phyloP scores from a whole-genome alignment of 305 asterid species.

The Fraxinus greggii region DNA sequence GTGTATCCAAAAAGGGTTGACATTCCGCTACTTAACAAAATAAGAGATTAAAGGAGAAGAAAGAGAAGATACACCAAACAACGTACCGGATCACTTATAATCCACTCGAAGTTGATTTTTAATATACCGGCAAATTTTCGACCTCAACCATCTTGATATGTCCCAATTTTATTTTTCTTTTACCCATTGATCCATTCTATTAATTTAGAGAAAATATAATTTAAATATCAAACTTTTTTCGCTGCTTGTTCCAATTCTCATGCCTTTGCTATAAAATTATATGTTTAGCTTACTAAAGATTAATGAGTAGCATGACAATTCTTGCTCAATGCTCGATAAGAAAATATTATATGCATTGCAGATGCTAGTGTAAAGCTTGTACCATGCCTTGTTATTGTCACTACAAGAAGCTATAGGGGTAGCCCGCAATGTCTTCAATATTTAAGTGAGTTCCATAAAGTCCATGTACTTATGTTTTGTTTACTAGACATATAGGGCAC shows the following conservation, averaged over 20 bases:
- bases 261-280: background rate
- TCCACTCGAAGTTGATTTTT: background rate
- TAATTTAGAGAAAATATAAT: background rate
- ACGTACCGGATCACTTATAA: background rate
- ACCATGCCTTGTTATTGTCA: background rate
- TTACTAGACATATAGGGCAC: conserved; percentile 1
- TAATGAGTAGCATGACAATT: background rate
- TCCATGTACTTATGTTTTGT: background rate
- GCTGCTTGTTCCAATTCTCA: background rate
- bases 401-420: background rate
- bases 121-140: background rate
- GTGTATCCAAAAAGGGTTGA: background rate
- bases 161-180: background rate
- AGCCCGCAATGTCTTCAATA: conserved; percentile 6
- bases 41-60: background rate
- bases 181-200: background rate
- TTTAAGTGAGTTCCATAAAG: background rate
- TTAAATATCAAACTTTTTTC: background rate
- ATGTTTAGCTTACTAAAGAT: background rate
- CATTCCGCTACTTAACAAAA: background rate
- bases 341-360: background rate
- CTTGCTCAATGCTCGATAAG: background rate
- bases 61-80: background rate
- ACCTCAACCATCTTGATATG: background rate
- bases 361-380: background rate